Evolutionary conservation across 192 early-diverging fungal species (phyloP).

Genomic region (Dissophora globulifera): DNA sequence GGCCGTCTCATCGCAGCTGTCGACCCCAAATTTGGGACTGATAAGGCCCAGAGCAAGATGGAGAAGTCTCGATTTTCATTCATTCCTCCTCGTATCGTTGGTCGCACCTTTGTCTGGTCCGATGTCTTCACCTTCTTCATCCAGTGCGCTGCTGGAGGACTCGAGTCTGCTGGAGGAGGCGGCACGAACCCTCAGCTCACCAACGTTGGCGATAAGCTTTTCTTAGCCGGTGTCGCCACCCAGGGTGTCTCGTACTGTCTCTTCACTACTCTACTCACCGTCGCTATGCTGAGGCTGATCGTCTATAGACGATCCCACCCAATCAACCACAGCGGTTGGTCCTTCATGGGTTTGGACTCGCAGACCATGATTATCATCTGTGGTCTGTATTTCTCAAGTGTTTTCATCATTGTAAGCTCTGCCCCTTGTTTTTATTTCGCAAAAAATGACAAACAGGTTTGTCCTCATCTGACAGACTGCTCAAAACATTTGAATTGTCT

Average conservation of each 20-base stretch:
- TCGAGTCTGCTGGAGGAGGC: background rate
- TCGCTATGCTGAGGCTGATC: constrained; percentile 11
- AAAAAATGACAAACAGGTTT: background rate
- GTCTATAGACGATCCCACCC: constrained; percentile 4
- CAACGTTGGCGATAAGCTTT: constrained; percentile 22
- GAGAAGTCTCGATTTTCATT: constrained; percentile 28
- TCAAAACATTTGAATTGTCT: background rate
- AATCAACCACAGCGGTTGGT: background rate
- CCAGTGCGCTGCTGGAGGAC: constrained; percentile 20
- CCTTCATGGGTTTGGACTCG: background rate
- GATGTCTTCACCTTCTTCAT: constrained; percentile 19
- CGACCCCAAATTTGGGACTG: constrained; percentile 14
- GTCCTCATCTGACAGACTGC: background rate
- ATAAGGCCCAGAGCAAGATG: constrained; percentile 1
- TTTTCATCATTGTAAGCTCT: constrained; percentile 34
- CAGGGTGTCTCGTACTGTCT: constrained; percentile 28
- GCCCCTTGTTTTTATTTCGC: background rate
- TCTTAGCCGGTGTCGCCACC: constrained; percentile 22
- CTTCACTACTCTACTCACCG: constrained; percentile 16
- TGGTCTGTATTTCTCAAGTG: constrained; percentile 23
- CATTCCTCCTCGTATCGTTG: constrained; percentile 39
- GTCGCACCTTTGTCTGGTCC: constrained; percentile 23
- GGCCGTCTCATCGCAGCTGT: constrained; percentile 21
- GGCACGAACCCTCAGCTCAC: background rate
- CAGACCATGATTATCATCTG: background rate